A percentile compares a stretch with the other conserved stretches of the same genome.
Evolutionary conservation across 768 basidiomycete species (phyloP).

Genomic region (Trametes gibbosa): DNA sequence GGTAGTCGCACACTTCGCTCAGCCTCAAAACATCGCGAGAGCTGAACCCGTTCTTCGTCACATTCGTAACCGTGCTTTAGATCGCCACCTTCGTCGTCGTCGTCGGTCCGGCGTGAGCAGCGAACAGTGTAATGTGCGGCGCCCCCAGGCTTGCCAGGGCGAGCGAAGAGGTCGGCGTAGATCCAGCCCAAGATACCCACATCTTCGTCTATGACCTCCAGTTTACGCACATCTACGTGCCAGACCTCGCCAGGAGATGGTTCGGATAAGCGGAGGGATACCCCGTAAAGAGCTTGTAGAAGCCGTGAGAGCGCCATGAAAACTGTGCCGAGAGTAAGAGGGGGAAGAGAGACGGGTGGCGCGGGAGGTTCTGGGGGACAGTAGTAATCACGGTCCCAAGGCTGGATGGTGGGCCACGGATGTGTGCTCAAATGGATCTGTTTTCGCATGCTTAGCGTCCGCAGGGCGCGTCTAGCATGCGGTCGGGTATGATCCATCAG

Average conservation of each 20-base stretch:
- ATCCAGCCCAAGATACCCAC: slow-evolving; percentile 90
- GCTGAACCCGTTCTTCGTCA: slow-evolving; percentile 17
- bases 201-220: slow-evolving; percentile 90
- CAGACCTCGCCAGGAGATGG: slow-evolving; percentile 80
- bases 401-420: slow-evolving; percentile 65
- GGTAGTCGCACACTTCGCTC: slow-evolving; percentile 57
- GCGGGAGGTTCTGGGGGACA: slow-evolving; percentile 76
- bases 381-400: slow-evolving; percentile 98
- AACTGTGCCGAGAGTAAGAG: slow-evolving; percentile 84
- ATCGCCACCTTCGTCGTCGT: slow-evolving; percentile 81
- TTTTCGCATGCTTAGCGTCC: slow-evolving; percentile 66
- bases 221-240: slow-evolving; percentile 84
- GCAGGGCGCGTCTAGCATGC: slow-evolving; percentile 71
- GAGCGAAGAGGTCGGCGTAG: slow-evolving; percentile 87
- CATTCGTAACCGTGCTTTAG: slow-evolving; percentile 41
- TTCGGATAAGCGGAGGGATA: slow-evolving; percentile 71
- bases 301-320: slow-evolving; percentile 90
- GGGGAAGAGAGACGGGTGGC: slow-evolving; percentile 68
- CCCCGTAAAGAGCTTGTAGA: slow-evolving; percentile 84
- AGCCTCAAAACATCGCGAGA: slow-evolving; percentile 63
- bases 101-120: slow-evolving; percentile 88
- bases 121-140: slow-evolving; percentile 98
- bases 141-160: slow-evolving; percentile 82
- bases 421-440: slow-evolving; percentile 63
- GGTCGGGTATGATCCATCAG: slow-evolving; percentile 79